Evolutionary conservation across 768 basidiomycete species (phyloP).

Genomic region (Lepiota subincarnata): DNA sequence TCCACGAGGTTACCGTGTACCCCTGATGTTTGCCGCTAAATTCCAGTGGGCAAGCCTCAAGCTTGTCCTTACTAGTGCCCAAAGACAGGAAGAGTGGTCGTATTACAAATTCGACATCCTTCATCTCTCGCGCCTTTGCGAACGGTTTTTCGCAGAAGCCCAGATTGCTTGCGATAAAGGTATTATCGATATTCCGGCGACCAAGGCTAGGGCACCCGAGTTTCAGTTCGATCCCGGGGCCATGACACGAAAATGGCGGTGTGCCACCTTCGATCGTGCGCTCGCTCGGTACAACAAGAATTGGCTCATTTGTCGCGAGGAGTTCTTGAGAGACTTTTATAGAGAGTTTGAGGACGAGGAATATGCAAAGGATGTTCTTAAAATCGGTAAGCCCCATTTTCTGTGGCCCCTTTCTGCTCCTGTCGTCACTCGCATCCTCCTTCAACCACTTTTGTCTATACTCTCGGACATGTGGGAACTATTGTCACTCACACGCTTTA

Average conservation of each 20-base stretch:
- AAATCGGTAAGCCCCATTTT: conserved; percentile 26
- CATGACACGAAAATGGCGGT: conserved; percentile 28
- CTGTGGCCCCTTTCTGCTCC: neutral
- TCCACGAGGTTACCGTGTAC: conserved; percentile 38
- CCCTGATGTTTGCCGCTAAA: conserved; percentile 41
- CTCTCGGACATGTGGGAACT: neutral
- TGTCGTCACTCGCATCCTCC: neutral
- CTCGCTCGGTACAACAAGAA: conserved; percentile 37
- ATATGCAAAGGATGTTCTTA: conserved; percentile 34
- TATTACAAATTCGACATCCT: conserved; percentile 39
- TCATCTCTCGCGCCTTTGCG: conserved; percentile 37
- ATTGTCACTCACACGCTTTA: conserved; percentile 12
- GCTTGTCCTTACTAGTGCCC: conserved; percentile 33
- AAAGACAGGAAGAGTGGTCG: conserved; percentile 35
- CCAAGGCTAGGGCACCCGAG: conserved; percentile 3
- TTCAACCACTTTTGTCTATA: neutral
- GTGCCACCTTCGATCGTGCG: conserved; percentile 38
- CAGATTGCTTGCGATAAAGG: conserved; percentile 16
- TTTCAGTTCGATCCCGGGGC: conserved; percentile 5
- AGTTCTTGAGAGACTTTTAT: conserved; percentile 34
- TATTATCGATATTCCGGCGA: conserved; percentile 2
- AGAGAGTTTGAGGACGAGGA: conserved; percentile 40
- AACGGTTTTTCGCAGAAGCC: conserved; percentile 31
- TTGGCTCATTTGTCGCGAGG: conserved; percentile 38
- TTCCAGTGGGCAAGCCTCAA: conserved; percentile 40